A percentile compares a stretch with the other conserved stretches of the same genome.
Conservation (phyloP, 2,329 filamentous ascomycete species). For the Fulvia fulva region DNA sequence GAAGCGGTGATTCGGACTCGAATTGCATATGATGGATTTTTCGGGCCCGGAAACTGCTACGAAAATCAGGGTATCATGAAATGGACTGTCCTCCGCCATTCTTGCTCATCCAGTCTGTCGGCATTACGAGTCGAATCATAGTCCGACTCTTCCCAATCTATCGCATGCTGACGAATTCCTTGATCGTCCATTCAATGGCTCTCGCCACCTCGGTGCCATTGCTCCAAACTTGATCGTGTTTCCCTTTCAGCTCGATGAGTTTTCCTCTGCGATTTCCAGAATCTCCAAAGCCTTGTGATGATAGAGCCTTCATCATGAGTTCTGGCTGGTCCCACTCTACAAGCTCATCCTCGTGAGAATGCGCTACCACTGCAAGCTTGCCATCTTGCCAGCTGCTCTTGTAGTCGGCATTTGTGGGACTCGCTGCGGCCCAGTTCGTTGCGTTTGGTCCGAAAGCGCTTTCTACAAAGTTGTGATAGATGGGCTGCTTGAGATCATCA, state of each 20-base stretch:
- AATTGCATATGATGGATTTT: neutral
- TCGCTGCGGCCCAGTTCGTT: conserved; percentile 51
- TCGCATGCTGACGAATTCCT: conserved; percentile 15
- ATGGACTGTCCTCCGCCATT: neutral
- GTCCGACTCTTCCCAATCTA: neutral
- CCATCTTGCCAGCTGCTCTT: conserved; percentile 39
- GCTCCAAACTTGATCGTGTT: conserved; percentile 63
- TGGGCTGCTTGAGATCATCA: conserved; percentile 37
- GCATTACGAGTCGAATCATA: neutral
- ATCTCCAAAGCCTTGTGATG: conserved; percentile 39
- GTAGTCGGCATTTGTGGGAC: conserved; percentile 51
- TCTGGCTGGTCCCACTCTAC: conserved; percentile 56
- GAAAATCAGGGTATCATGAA: neutral
- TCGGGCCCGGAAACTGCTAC: neutral
- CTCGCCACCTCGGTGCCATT: conserved; percentile 55
- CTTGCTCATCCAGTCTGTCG: neutral
- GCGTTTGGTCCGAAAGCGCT: conserved; percentile 57
- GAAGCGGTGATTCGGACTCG: neutral
- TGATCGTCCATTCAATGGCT: conserved; percentile 29
- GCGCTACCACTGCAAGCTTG: conserved; percentile 40
- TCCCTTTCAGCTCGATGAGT: conserved; percentile 50
- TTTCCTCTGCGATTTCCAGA: conserved; percentile 33
- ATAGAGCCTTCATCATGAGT: conserved; percentile 51
- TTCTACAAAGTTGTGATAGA: conserved; percentile 57
- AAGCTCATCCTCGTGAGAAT: conserved; percentile 47